phyloP scores from a whole-genome alignment of 768 basidiomycete genomes.

The Floccularia luteovirens region DNA sequence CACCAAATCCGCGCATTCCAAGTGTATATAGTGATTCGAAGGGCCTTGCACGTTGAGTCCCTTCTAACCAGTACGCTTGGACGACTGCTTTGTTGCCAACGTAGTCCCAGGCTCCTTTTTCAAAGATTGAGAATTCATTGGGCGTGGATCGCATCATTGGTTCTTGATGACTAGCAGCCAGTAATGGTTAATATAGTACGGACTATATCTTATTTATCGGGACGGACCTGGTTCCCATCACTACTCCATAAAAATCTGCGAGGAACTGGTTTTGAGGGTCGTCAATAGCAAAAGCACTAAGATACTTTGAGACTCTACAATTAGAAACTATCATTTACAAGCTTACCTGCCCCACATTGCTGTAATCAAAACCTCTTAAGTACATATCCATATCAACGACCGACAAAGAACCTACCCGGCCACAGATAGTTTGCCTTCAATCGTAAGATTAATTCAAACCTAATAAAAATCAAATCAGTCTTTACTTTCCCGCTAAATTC shows the following conservation, averaged over 20 bases:
- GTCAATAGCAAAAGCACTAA: constrained; percentile 49
- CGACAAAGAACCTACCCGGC: constrained; percentile 38
- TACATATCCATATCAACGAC: not conserved
- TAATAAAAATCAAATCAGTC: constrained; percentile 11
- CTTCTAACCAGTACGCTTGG: constrained; percentile 54
- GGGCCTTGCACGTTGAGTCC: constrained; percentile 47
- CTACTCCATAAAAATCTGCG: constrained; percentile 59
- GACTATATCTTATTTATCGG: not conserved
- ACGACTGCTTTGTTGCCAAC: constrained; percentile 44
- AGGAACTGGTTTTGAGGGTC: constrained; percentile 53
- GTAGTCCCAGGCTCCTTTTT: constrained; percentile 57
- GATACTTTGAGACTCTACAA: not conserved
- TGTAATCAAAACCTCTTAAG: constrained; percentile 7
- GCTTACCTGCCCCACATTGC: constrained; percentile 35
- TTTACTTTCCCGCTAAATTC: not conserved
- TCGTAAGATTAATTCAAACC: constrained; percentile 61
- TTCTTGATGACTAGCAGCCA: constrained; percentile 49
- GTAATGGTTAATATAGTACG: not conserved
- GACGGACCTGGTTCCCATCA: constrained; percentile 58
- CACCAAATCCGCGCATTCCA: constrained; percentile 63
- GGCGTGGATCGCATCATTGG: constrained; percentile 71
- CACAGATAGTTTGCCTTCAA: constrained; percentile 66
- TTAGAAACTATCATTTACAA: not conserved
- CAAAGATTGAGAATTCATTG: constrained; percentile 53
- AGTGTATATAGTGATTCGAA: constrained; percentile 61